Evolutionary conservation across 208 protist species (phyloP).

Genomic region (Leishmania braziliensis): DNA sequence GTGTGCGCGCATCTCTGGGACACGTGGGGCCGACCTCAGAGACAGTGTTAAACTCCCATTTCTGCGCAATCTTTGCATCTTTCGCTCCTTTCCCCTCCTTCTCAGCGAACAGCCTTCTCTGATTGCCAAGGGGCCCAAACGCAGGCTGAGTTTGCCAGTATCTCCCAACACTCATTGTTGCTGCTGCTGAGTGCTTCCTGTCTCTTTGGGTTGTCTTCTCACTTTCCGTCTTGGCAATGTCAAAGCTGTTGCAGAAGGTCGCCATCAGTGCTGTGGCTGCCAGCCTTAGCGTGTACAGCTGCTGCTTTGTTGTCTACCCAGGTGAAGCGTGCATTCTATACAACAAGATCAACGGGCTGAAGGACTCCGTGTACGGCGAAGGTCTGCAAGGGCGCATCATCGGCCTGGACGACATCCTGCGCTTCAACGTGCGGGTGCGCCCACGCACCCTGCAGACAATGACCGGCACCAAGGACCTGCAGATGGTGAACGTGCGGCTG

Average conservation of each 20-base stretch:
- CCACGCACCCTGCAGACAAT: conserved; percentile 90
- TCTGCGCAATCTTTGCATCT: background rate
- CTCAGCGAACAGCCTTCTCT: background rate
- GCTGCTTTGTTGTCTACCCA: conserved; percentile 91
- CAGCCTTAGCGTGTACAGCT: conserved; percentile 84
- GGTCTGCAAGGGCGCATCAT: conserved; percentile 92
- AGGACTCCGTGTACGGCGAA: conserved; percentile 89
- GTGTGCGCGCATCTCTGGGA: background rate
- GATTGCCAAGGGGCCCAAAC: background rate
- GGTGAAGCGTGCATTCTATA: conserved; percentile 92
- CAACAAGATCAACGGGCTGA: conserved; percentile 90
- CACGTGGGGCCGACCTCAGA: background rate
- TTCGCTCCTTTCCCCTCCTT: background rate
- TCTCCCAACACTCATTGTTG: background rate
- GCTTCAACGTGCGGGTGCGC: conserved; percentile 96
- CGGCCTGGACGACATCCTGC: conserved; percentile 95
- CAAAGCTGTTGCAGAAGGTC: conserved; percentile 66
- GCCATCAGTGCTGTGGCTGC: conserved; percentile 64
- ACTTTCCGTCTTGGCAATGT: conserved; percentile 34
- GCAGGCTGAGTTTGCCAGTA: background rate
- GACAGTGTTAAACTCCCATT: background rate
- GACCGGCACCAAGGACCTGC: conserved; percentile 93
- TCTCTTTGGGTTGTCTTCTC: conserved; percentile 11
- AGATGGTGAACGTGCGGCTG: conserved; percentile 94
- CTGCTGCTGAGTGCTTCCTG: background rate